phyloP scores from a whole-genome alignment of 768 basidiomycete genomes.

The Lepiota brunneoincarnata region DNA sequence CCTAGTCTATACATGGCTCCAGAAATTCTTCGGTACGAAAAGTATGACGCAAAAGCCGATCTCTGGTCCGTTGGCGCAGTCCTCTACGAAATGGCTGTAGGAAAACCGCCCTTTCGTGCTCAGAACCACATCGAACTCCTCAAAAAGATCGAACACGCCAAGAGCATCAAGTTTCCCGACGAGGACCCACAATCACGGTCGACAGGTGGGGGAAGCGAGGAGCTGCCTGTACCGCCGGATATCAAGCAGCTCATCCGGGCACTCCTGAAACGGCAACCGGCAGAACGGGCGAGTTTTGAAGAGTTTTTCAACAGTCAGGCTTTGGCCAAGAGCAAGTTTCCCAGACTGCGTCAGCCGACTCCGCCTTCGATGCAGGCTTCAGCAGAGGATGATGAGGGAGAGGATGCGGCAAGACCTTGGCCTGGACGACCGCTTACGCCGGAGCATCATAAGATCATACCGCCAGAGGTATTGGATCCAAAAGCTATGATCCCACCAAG shows the following conservation, averaged over 20 bases:
- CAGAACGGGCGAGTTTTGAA: constrained; percentile 83
- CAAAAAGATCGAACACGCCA: constrained; percentile 89
- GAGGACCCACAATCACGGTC: constrained; percentile 59
- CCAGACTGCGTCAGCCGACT: constrained; percentile 43
- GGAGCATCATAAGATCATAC: constrained; percentile 72
- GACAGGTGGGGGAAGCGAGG: constrained; percentile 48
- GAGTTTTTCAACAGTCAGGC: constrained; percentile 88
- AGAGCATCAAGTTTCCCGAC: constrained; percentile 92
- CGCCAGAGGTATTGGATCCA: constrained; percentile 78
- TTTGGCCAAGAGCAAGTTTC: constrained; percentile 75
- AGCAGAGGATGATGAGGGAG: constrained; percentile 19
- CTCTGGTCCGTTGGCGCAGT: constrained; percentile 99
- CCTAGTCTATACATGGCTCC: constrained; percentile 96
- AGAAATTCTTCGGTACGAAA: constrained; percentile 94
- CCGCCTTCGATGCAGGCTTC: constrained; percentile 19
- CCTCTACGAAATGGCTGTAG: constrained; percentile 92
- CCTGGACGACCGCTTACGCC: constrained; percentile 49
- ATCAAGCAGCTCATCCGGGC: constrained; percentile 84
- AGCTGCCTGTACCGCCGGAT: constrained; percentile 66
- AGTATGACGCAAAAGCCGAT: constrained; percentile 97
- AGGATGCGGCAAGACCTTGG: constrained; percentile 27
- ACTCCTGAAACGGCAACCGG: constrained; percentile 82
- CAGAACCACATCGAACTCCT: constrained; percentile 94
- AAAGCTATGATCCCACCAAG: constrained; percentile 81
- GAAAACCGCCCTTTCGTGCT: constrained; percentile 92